Base-by-base conservation (phyloP, 208 protist genomes). In the Crithidia fasciculata region DNA sequence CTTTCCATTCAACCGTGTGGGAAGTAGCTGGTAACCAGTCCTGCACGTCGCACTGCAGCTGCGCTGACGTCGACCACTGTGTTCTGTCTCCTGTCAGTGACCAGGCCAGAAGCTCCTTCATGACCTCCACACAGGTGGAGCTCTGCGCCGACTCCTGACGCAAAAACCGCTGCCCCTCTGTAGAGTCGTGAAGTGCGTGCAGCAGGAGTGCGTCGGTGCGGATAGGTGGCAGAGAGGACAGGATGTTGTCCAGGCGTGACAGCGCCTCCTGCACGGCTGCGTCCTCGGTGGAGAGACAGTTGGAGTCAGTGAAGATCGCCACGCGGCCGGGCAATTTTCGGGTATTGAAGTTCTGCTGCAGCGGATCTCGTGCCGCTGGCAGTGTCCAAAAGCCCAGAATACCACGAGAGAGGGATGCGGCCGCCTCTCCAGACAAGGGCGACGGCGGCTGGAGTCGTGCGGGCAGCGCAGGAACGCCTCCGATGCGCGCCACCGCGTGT, bases 221-320 rank as follows among this genome's bases (percentile, higher is more conserved):
- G 50, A 5, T n/a, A 8, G 10, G 28, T 28, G 28, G 28, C 28
- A 28, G 28, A 28, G 28, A 28, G 28, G 28, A 28, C 28, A 28
- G 28, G 28, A 28, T 28, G 28, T 28, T 28, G 43, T 75, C 76
- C 8, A 83, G 49, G 47, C 61, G 52, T 19, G 56, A 28, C 45
- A 82, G 37, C 3, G 69, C 55, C 12, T 18, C n/a, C 28, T 79
- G 70, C 37, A 78, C 39, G 45, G 76, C 18, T 4, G 12, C 7
- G 43, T 82, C 53, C 0, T 69, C 81, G n/a, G 61, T 49, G 6
- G 79, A 80, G 18, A 93, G 69, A 49, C 85, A 82, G 61, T 82
- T 77, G 2, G 85, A 79, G 66, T 90, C 88, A 0, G 88, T 90
- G 53, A 93, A 85, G 43, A 93, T 63, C 0, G 76, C 80, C 9